Conservation (phyloP, 257 asterid genomes). For the Oldenlandia corymbosa region DNA sequence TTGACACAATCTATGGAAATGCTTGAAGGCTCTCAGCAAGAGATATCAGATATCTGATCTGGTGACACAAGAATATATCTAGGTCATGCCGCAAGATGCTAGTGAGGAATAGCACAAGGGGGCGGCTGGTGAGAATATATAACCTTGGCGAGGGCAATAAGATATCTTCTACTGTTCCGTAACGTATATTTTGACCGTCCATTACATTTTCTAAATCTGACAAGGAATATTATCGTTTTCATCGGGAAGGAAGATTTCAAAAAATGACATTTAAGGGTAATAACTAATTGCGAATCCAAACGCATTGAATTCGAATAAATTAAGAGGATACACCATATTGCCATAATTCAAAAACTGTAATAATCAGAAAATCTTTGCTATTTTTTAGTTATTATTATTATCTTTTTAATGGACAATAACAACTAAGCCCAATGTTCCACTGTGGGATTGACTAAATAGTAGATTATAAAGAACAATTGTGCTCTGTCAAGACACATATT, state of each 20-base stretch:
- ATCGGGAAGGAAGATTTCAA: not conserved
- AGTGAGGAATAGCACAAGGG: not conserved
- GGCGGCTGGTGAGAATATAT: not conserved
- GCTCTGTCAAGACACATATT: too few species aligned
- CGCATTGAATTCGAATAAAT: not conserved
- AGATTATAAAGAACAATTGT: too few species aligned
- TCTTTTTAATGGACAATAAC: not conserved
- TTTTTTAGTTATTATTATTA: not conserved
- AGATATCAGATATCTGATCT: not conserved
- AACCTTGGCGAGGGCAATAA: not conserved
- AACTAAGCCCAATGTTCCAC: too few species aligned
- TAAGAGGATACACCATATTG: not conserved
- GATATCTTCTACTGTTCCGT: not conserved
- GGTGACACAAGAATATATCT: not conserved
- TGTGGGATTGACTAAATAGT: too few species aligned
- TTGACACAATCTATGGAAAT: not conserved
- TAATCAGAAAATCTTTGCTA: not conserved
- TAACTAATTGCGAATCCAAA: constrained; percentile 1
- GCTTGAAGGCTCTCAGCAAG: not conserved
- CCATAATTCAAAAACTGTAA: not conserved
- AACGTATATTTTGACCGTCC: not conserved
- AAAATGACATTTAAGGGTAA: not conserved
- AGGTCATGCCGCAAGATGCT: constrained; percentile 1
- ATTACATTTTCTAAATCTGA: not conserved
- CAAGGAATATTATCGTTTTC: not conserved